These are phyloP conservation scores for Trichoderma koningii DNA, from an alignment of 2,329 filamentous ascomycete genomes.

Conservation along the genomic window DNA sequence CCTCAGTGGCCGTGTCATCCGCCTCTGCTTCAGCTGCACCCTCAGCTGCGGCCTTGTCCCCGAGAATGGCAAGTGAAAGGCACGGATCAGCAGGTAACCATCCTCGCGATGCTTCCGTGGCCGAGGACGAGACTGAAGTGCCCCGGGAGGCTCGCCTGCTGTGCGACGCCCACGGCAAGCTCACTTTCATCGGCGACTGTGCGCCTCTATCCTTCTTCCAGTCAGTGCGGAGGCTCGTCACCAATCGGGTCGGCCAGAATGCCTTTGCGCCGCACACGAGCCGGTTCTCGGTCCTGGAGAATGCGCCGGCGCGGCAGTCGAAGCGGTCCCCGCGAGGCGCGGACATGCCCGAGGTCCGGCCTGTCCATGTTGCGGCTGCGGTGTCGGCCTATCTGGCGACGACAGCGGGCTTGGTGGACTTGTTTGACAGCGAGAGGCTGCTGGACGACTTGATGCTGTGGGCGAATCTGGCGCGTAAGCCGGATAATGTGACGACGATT, in stretches of 20 bases:
- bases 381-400: conserved; percentile 44
- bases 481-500: conserved; percentile 44
- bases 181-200: conserved; percentile 59
- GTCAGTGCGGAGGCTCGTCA: conserved; percentile 56
- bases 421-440: conserved; percentile 49
- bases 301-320: conserved; percentile 37
- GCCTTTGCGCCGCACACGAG: conserved; percentile 56
- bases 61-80: not conserved
- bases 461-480: conserved; percentile 40
- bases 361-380: conserved; percentile 35
- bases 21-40: not conserved
- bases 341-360: conserved; percentile 35
- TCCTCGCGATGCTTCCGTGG: conserved; percentile 28
- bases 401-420: conserved; percentile 51
- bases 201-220: conserved; percentile 59
- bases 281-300: conserved; percentile 53
- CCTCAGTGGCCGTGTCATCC: conserved; percentile 22
- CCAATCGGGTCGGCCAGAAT: conserved; percentile 49
- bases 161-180: conserved; percentile 54
- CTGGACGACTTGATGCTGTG: conserved; percentile 47
- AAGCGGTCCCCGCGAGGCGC: conserved; percentile 18
- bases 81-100: conserved; percentile 15
- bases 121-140: conserved; percentile 57
- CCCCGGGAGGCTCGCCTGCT: conserved; percentile 55
- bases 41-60: not conserved